A percentile compares a stretch with the other conserved stretches of the same genome.
These are phyloP conservation scores for Fraxinus sp. DNA, from an alignment of 305 asterid genomes.

Conservation along the genomic window DNA sequence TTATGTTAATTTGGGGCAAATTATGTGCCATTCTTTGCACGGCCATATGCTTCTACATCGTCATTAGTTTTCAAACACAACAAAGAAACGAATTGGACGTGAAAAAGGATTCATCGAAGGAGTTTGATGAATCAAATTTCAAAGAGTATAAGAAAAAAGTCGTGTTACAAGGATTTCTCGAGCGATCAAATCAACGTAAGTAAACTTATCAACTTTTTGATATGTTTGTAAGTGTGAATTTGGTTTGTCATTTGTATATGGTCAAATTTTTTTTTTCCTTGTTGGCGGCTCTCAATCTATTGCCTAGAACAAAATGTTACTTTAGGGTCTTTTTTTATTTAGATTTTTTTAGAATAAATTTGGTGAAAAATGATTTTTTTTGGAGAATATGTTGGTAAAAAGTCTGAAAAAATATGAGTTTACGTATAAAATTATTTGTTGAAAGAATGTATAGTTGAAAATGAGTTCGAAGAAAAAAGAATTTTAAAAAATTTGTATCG, in stretches of 20 bases:
- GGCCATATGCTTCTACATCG: slow-evolving; percentile 53
- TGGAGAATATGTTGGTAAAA: too few relatives aligned
- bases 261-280: neutral
- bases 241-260: neutral
- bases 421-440: neutral
- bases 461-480: too few relatives aligned
- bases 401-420: too few relatives aligned
- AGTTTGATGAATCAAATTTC: slow-evolving; percentile 30
- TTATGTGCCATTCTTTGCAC: slow-evolving; percentile 53
- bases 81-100: neutral
- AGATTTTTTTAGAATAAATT: neutral
- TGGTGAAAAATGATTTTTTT: neutral
- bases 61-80: slow-evolving; percentile 30
- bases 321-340: neutral
- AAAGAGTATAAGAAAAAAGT: slow-evolving; percentile 46
- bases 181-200: slow-evolving; percentile 32
- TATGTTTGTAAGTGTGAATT: neutral
- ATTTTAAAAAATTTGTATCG: neutral
- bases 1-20: slow-evolving; percentile 66
- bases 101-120: neutral
- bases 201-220: neutral
- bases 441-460: neutral
- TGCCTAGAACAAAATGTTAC: neutral
- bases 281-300: neutral
- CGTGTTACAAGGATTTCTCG: slow-evolving; percentile 57